phyloP scores from a whole-genome alignment of 2,329 filamentous ascomycete genomes.

The Diaporthe sp. region DNA sequence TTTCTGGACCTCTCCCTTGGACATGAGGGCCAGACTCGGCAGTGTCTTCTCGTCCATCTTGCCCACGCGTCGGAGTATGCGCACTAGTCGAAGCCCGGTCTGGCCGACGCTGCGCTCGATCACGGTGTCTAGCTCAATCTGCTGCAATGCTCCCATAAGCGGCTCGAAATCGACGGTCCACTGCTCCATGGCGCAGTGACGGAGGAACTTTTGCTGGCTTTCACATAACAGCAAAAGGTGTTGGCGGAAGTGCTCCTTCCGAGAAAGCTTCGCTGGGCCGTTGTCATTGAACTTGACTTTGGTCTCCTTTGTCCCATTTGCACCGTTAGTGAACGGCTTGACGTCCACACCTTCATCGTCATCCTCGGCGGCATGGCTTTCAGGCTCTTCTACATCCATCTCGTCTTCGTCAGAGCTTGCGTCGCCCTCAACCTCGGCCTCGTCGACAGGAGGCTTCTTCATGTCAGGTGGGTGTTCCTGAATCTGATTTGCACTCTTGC shows the following conservation, averaged over 20 bases:
- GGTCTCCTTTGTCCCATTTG: conserved; percentile 49
- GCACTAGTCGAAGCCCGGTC: conserved; percentile 84
- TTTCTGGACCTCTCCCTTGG: conserved; percentile 86
- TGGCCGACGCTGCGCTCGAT: conserved; percentile 84
- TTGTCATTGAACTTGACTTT: conserved; percentile 69
- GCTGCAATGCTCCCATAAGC: conserved; percentile 78
- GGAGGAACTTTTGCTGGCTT: conserved; percentile 77
- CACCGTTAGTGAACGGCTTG: conserved; percentile 46
- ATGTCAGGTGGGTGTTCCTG: conserved; percentile 46
- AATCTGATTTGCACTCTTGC: conserved; percentile 64
- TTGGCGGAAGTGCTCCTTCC: conserved; percentile 74
- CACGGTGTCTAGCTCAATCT: conserved; percentile 84
- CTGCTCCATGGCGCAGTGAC: conserved; percentile 77
- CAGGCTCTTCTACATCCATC: conserved; percentile 45
- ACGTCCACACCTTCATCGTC: conserved; percentile 51
- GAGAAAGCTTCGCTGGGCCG: conserved; percentile 56
- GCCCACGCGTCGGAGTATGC: conserved; percentile 87
- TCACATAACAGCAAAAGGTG: conserved; percentile 82
- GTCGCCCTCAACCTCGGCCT: conserved; percentile 50
- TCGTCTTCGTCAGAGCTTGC: conserved; percentile 56
- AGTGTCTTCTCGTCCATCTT: conserved; percentile 96
- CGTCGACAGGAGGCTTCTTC: conserved; percentile 43
- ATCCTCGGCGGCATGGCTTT: conserved; percentile 52
- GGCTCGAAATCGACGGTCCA: conserved; percentile 89
- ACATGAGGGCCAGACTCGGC: conserved; percentile 84